These are phyloP conservation scores for Porcisia deanei DNA, from an alignment of 208 protist genomes.

Conservation along the genomic window DNA sequence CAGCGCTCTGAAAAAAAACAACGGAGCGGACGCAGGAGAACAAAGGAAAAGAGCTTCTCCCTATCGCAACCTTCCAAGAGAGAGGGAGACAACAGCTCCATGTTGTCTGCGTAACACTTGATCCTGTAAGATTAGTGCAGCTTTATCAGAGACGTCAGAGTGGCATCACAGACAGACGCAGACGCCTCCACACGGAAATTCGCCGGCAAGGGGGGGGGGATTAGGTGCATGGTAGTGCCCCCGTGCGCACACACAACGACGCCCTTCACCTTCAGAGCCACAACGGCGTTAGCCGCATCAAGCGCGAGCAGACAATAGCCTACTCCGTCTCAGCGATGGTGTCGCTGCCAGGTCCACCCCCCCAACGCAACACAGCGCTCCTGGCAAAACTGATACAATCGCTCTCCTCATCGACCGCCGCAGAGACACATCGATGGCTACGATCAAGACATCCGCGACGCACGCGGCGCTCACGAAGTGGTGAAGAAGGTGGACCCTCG, in stretches of 20 bases:
- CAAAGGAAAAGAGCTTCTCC: background rate
- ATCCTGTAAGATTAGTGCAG: too few relatives aligned
- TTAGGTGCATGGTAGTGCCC: background rate
- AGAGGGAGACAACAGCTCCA: background rate
- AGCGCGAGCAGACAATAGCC: background rate
- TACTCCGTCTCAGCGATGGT: background rate
- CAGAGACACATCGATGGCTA: slow-evolving; percentile 36
- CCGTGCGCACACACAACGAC: background rate
- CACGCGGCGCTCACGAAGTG: slow-evolving; percentile 27
- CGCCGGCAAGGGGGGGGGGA: background rate
- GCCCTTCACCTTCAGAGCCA: background rate
- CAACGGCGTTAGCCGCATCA: background rate
- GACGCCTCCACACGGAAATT: background rate
- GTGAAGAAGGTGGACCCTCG: slow-evolving; percentile 24
- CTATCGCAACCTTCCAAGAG: background rate
- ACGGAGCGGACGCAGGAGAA: background rate
- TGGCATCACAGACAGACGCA: background rate
- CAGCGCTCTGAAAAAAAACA: background rate
- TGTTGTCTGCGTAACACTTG: too few relatives aligned
- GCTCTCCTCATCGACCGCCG: slow-evolving; percentile 18
- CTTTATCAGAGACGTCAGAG: too few relatives aligned
- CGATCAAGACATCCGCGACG: slow-evolving; percentile 25
- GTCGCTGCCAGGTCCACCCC: background rate
- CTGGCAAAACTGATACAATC: slow-evolving; percentile 45
- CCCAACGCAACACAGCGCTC: slow-evolving; percentile 3